phyloP scores from a whole-genome alignment of 305 asterid species.

The Ilex paraguariensis region DNA sequence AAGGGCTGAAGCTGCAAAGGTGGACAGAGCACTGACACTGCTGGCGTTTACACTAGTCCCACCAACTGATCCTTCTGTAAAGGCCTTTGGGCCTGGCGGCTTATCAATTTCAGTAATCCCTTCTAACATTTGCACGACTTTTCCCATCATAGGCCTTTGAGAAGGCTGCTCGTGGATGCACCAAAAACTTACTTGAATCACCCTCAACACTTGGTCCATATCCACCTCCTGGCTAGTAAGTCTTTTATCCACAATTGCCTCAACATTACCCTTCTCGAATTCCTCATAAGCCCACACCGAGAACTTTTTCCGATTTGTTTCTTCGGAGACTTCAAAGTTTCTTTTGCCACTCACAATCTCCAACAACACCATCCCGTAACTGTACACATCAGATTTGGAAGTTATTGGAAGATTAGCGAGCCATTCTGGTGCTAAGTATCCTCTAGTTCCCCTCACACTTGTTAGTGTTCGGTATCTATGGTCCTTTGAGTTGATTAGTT shows the following conservation, averaged over 20 bases:
- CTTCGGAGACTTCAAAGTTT: slow-evolving; percentile 65
- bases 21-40: slow-evolving; percentile 48
- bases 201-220: slow-evolving; percentile 57
- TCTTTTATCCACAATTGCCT: slow-evolving; percentile 44
- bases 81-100: slow-evolving; percentile 63
- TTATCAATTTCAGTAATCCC: slow-evolving; percentile 52
- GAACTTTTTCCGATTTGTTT: slow-evolving; percentile 50
- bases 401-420: slow-evolving; percentile 81
- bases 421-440: slow-evolving; percentile 91
- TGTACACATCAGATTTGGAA: slow-evolving; percentile 70
- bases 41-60: slow-evolving; percentile 47
- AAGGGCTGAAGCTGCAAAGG: slow-evolving; percentile 47
- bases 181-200: slow-evolving; percentile 69
- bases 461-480: slow-evolving; percentile 61
- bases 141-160: slow-evolving; percentile 81
- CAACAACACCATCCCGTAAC: slow-evolving; percentile 79
- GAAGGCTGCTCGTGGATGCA: slow-evolving; percentile 90
- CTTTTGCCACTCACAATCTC: slow-evolving; percentile 81
- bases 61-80: slow-evolving; percentile 36
- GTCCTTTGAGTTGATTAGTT: slow-evolving; percentile 60
- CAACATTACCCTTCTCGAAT: slow-evolving; percentile 61
- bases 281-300: slow-evolving; percentile 85
- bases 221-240: slow-evolving; percentile 37
- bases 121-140: slow-evolving; percentile 85
- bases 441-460: slow-evolving; percentile 82